These are phyloP conservation scores for Malus domestica DNA, from an alignment of 306 rosid genomes.

Conservation along the genomic window DNA sequence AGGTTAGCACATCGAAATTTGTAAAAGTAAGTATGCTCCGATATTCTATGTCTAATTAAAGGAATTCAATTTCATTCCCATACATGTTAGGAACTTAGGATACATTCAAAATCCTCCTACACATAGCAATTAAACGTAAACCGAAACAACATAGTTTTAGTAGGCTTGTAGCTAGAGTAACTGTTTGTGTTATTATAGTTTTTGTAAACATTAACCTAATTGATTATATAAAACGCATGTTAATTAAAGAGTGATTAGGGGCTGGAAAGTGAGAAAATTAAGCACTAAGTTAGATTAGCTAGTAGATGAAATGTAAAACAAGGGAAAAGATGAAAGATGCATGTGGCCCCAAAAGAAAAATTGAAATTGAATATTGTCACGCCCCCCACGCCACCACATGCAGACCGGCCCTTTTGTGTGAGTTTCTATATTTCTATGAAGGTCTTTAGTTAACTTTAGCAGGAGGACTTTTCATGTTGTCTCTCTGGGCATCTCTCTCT, in stretches of 20 bases:
- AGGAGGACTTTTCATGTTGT: conserved; percentile 22
- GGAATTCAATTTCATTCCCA: background rate
- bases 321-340: conserved; percentile 16
- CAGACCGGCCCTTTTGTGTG: conserved; percentile 28
- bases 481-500: background rate
- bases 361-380: conserved; percentile 47
- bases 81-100: background rate
- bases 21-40: background rate
- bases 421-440: conserved; percentile 31
- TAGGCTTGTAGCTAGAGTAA: background rate
- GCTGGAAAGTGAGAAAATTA: background rate
- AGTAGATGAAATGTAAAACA: conserved; percentile 24
- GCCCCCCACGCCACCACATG: conserved; percentile 65
- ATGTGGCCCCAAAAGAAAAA: conserved; percentile 37
- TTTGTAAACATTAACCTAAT: background rate
- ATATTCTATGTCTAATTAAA: background rate
- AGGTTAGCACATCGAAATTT: background rate
- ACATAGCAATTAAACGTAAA: background rate
- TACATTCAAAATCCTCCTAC: background rate
- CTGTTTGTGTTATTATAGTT: too few species aligned
- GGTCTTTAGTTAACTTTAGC: conserved; percentile 20
- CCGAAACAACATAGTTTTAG: background rate
- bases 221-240: background rate
- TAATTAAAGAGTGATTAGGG: background rate
- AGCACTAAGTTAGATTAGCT: background rate